These are phyloP conservation scores for Marasmius oreades DNA, from an alignment of 1,284 basidiomycete species.

Conservation along the genomic window DNA sequence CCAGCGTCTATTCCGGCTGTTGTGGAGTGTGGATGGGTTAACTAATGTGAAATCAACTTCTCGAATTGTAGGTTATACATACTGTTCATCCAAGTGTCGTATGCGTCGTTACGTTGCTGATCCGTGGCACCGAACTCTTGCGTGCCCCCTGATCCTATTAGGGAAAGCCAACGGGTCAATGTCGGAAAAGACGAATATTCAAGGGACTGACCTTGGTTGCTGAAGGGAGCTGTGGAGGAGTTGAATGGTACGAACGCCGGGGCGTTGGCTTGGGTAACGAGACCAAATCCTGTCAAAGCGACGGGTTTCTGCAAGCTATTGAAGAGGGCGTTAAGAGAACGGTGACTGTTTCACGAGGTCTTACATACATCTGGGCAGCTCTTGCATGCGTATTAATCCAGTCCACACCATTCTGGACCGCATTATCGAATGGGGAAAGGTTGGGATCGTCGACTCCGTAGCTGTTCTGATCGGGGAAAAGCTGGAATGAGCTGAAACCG, in stretches of 20 bases:
- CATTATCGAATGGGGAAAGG: slow-evolving; percentile 46
- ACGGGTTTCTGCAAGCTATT: slow-evolving; percentile 49
- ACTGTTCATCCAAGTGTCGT: slow-evolving; percentile 50
- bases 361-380: slow-evolving; percentile 40
- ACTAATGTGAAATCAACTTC: slow-evolving; percentile 5
- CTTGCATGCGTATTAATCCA: slow-evolving; percentile 55
- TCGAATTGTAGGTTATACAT: slow-evolving; percentile 16
- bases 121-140: slow-evolving; percentile 52
- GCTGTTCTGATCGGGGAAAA: slow-evolving; percentile 64
- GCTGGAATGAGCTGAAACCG: slow-evolving; percentile 54
- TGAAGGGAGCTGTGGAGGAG: slow-evolving; percentile 39
- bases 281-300: slow-evolving; percentile 52
- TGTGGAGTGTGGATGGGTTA: slow-evolving; percentile 3
- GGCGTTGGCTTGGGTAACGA: slow-evolving; percentile 54
- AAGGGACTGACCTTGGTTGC: slow-evolving; percentile 2
- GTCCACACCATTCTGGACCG: slow-evolving; percentile 42
- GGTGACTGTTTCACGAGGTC: slow-evolving; percentile 3
- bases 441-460: slow-evolving; percentile 45
- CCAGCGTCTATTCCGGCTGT: slow-evolving; percentile 41
- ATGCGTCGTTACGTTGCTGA: slow-evolving; percentile 47
- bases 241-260: slow-evolving; percentile 61
- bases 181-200: not conserved
- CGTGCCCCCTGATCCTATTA: too few relatives aligned
- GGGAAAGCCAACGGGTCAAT: not conserved
- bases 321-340: not conserved